Conservation (phyloP, 2,329 filamentous ascomycete species). For the Trichophaea hybrida region DNA sequence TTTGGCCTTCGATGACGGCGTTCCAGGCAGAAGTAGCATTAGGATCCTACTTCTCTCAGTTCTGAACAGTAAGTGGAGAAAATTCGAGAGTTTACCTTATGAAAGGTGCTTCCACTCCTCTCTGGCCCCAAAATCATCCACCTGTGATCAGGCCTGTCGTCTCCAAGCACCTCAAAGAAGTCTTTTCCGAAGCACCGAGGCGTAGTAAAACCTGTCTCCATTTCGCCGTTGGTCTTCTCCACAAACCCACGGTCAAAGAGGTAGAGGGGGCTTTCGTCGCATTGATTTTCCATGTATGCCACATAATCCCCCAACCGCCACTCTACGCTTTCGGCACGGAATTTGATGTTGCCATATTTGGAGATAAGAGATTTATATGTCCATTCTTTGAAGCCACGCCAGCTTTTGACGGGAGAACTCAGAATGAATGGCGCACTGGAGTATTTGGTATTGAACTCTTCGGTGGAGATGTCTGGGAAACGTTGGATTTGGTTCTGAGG, state of each 20-base stretch:
- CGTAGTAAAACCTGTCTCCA: constrained; percentile 53
- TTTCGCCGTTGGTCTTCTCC: constrained; percentile 54
- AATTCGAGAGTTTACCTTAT: constrained; percentile 49
- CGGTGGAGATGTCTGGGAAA: constrained; percentile 51
- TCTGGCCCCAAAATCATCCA: constrained; percentile 88
- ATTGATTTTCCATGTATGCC: constrained; percentile 62
- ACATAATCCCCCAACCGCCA: constrained; percentile 74
- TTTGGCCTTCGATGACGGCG: constrained; percentile 72
- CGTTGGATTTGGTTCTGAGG: constrained; percentile 56
- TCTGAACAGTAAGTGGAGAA: not conserved
- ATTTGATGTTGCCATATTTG: constrained; percentile 52
- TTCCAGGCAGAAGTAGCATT: constrained; percentile 78
- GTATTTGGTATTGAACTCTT: constrained; percentile 63
- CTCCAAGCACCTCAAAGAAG: constrained; percentile 63
- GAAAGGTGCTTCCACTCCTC: constrained; percentile 82
- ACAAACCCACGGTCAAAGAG: constrained; percentile 80
- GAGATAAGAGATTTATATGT: constrained; percentile 49
- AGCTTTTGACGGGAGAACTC: constrained; percentile 63
- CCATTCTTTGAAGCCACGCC: constrained; percentile 68
- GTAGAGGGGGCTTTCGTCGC: constrained; percentile 83
- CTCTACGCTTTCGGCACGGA: constrained; percentile 85
- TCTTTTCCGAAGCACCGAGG: constrained; percentile 78
- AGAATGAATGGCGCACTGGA: constrained; percentile 73
- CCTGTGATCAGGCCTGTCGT: constrained; percentile 68
- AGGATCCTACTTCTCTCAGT: constrained; percentile 36